These are phyloP conservation scores for Sarocladium brachiariae DNA, from an alignment of 2,329 filamentous ascomycete species.

Conservation along the genomic window DNA sequence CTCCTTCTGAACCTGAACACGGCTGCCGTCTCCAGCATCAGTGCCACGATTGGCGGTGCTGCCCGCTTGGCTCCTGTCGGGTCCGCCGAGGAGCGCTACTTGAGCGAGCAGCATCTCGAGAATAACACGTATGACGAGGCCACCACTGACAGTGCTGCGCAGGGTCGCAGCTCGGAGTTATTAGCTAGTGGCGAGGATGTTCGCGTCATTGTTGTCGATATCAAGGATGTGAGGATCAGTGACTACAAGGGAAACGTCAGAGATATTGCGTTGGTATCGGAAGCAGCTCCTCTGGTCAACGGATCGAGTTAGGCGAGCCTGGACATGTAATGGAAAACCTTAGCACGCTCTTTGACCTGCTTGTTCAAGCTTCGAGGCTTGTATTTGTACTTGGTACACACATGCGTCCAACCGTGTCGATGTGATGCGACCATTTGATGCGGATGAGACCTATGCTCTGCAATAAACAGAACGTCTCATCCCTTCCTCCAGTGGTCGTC, in stretches of 20 bases:
- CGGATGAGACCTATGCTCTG: too few relatives aligned
- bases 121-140: slow-evolving; percentile 81
- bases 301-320: slow-evolving; percentile 25
- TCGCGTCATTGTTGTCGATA: slow-evolving; percentile 76
- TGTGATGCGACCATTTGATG: too few relatives aligned
- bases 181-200: slow-evolving; percentile 80
- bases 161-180: slow-evolving; percentile 40
- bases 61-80: slow-evolving; percentile 67
- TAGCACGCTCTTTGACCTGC: too few relatives aligned
- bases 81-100: slow-evolving; percentile 78
- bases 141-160: slow-evolving; percentile 41
- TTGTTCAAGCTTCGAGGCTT: too few relatives aligned
- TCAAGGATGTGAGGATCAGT: slow-evolving; percentile 78
- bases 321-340: too few relatives aligned
- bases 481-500: too few relatives aligned
- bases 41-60: slow-evolving; percentile 85
- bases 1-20: slow-evolving; percentile 89
- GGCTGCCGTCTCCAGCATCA: slow-evolving; percentile 79
- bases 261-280: slow-evolving; percentile 57
- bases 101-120: slow-evolving; percentile 73
- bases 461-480: too few relatives aligned
- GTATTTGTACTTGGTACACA: too few relatives aligned
- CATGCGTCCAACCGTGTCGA: too few relatives aligned
- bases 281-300: slow-evolving; percentile 29
- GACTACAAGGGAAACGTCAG: slow-evolving; percentile 93